Percentiles rank a stretch among this genome's conserved stretches.
phyloP scores from a whole-genome alignment of 805 yeast species.

The Nematodospora valgi region DNA sequence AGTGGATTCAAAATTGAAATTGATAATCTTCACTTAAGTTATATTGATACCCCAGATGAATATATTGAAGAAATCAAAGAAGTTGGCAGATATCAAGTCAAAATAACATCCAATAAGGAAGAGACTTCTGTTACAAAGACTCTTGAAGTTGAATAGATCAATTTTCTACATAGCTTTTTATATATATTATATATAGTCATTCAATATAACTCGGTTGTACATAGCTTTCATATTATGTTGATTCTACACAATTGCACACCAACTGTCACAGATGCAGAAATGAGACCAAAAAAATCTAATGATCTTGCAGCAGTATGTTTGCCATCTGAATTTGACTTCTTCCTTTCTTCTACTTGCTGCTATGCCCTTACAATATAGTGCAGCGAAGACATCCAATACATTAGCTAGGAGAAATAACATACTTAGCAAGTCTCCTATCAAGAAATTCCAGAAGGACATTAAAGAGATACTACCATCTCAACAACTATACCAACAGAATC shows the following conservation, averaged over 20 bases:
- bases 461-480: slow-evolving; percentile 27
- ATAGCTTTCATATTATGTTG: no score
- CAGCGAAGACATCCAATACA: slow-evolving; percentile 38
- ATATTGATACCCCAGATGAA: slow-evolving; percentile 5
- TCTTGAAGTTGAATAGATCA: slow-evolving; percentile 9
- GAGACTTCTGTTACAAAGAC: slow-evolving; percentile 3
- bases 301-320: background rate
- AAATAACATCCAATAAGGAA: slow-evolving; percentile 6
- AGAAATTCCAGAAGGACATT: slow-evolving; percentile 21
- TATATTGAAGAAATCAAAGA: slow-evolving; percentile 13
- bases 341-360: background rate
- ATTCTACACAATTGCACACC: no score
- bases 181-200: slow-evolving; percentile 2
- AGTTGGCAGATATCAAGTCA: slow-evolving; percentile 21
- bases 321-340: background rate
- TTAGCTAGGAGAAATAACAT: slow-evolving; percentile 14
- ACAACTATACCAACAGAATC: slow-evolving; percentile 15
- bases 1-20: background rate
- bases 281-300: no score
- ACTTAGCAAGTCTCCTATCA: slow-evolving; percentile 20
- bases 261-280: background rate
- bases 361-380: slow-evolving; percentile 27
- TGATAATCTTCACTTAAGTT: background rate
- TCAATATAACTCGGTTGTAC: no score
- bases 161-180: background rate